Base-by-base conservation (phyloP, 2,329 filamentous ascomycete species). In the Sporothrix schenckii region DNA sequence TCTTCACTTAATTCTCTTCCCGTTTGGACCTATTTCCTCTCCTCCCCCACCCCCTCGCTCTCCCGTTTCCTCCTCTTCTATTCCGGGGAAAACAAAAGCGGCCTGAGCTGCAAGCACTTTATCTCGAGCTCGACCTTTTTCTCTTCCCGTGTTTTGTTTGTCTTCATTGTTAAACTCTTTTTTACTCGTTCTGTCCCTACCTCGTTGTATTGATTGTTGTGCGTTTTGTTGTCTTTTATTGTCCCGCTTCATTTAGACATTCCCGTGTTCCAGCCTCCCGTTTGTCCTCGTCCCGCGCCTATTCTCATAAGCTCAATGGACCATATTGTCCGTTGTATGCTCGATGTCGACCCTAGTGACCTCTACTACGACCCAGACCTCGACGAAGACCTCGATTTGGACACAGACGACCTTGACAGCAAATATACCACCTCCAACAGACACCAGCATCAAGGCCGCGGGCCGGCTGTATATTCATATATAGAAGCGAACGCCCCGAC, bases 261-360 rank as follows among this genome's bases (percentile, higher is more conserved):
- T 44, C 44, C 44, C 14, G 11, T 52, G 11, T 52, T 47, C 54
- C 19, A 61, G 41, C 41, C 53, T 63, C 41, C 54, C 21, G 11
- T 60, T 60, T 60, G 24, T 34, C 14, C n/a, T 27, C 27, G 6
- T 41, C 27, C 44, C 54, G 34, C 19, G 10, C 56, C 67, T 44
- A 52, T 19, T 14, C 41, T 5, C 41, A 21, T 4, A 11, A 49
- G 21, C 67, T 44, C 56, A 66, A 89, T 89, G 87, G 86, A 86
- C 79, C 87, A 89, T 78, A 89, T 89, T 79, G 85, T 84, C 77
- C 84, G 81, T 75, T 88, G 87, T 77, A 82, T 89, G 80, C 80
- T 84, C 74, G 82, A 84, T 75, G 77, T 78, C 71, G 83, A 85
- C 75, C 77, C 79, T 72, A 81, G 81, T 53, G 77, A 77, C 52